These are phyloP conservation scores for Yamadazyma triangularis DNA, from an alignment of 1,139 yeast genomes.

Conservation along the genomic window DNA sequence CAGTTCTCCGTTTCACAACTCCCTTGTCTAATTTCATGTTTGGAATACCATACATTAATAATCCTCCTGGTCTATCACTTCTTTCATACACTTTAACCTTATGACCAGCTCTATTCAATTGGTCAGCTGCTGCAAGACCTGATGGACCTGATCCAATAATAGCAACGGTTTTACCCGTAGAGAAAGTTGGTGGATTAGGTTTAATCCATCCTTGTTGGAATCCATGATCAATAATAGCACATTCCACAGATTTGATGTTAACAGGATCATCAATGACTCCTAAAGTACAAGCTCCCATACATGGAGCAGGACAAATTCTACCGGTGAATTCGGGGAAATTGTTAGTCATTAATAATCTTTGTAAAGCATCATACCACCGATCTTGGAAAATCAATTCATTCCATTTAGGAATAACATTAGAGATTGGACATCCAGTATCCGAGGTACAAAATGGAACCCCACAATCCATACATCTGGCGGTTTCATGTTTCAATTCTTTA, in stretches of 20 bases:
- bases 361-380: constrained; percentile 92
- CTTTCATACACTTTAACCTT: constrained; percentile 87
- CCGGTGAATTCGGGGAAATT: constrained; percentile 99
- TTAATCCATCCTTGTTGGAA: constrained; percentile 95
- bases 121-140: constrained; percentile 95
- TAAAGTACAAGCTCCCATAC: constrained; percentile 96
- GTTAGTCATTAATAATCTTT: constrained; percentile 90
- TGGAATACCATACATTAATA: constrained; percentile 98
- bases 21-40: constrained; percentile 96
- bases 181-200: constrained; percentile 70
- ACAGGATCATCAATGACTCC: constrained; percentile 95
- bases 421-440: constrained; percentile 96
- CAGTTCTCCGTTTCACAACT: constrained; percentile 89
- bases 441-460: constrained; percentile 99
- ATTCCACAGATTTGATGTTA: constrained; percentile 93
- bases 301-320: constrained; percentile 98
- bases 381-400: constrained; percentile 93
- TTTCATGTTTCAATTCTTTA: constrained; percentile 83
- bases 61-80: constrained; percentile 93
- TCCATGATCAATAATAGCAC: constrained; percentile 94
- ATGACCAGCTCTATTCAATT: constrained; percentile 95
- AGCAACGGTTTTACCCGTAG: constrained; percentile 86
- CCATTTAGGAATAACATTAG: constrained; percentile 97
- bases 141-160: constrained; percentile 96
- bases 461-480: constrained; percentile 99